Evolutionary conservation across 169 alveolate species (phyloP).

Genomic region (Plasmodium chabaudi): DNA sequence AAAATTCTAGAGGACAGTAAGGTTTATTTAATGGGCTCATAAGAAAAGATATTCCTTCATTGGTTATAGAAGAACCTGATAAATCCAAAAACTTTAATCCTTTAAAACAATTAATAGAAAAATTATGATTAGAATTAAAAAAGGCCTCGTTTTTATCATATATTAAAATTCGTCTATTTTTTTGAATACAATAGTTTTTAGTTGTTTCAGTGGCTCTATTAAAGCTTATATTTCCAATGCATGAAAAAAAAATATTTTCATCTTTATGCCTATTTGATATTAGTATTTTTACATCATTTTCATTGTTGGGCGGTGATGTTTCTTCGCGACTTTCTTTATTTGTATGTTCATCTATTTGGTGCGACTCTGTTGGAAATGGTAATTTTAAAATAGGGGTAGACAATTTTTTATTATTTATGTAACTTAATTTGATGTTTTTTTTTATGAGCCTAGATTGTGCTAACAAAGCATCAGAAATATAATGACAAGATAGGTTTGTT

Average conservation of each 20-base stretch:
- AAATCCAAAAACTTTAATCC: slow-evolving; percentile 42
- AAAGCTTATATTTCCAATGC: slow-evolving; percentile 20
- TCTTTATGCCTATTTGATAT: slow-evolving; percentile 44
- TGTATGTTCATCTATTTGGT: too few species aligned
- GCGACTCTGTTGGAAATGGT: too few species aligned
- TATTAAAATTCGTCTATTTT: slow-evolving; percentile 44
- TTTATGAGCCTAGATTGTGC: slow-evolving; percentile 19
- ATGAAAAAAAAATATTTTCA: slow-evolving; percentile 40
- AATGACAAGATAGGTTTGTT: slow-evolving; percentile 18
- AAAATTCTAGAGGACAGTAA: slow-evolving; percentile 37
- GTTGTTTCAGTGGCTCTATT: slow-evolving; percentile 53
- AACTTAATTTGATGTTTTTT: not conserved
- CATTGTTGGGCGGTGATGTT: not conserved
- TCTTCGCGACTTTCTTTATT: not conserved
- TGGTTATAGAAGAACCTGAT: slow-evolving; percentile 34
- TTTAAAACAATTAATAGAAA: slow-evolving; percentile 40
- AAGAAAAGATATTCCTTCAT: slow-evolving; percentile 27
- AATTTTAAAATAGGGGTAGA: too few species aligned
- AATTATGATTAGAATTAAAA: slow-evolving; percentile 10
- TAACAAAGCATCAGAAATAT: slow-evolving; percentile 27
- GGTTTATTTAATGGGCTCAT: slow-evolving; percentile 22
- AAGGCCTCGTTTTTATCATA: slow-evolving; percentile 29
- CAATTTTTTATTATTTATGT: too few species aligned
- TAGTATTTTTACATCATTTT: slow-evolving; percentile 12
- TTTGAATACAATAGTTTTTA: slow-evolving; percentile 29